Percentiles rank a stretch among this genome's conserved stretches.
Conservation (phyloP, 805 yeast species). For the Schizosaccharomyces japonicus region DNA sequence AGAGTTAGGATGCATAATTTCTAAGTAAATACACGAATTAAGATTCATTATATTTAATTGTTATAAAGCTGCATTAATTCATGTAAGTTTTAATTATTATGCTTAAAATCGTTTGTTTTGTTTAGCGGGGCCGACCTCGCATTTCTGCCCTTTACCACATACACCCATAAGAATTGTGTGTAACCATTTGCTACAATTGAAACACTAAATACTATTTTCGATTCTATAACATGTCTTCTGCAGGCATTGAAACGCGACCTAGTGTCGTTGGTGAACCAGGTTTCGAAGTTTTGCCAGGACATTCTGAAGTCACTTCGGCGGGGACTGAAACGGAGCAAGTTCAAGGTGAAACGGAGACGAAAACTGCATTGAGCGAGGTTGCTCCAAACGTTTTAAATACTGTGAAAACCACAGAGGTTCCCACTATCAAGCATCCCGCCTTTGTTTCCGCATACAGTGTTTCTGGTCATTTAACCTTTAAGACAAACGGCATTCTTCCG, state of each 20-base stretch:
- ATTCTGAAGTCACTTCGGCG: background rate
- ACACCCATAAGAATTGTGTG: no score
- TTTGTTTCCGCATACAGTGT: background rate
- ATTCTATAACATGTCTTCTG: constrained; percentile 1
- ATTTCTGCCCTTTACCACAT: no score
- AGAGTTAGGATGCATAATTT: no score
- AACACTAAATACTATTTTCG: background rate
- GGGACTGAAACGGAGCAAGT: background rate
- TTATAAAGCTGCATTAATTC: no score
- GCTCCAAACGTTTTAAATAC: background rate
- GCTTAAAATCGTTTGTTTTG: no score
- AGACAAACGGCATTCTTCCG: background rate
- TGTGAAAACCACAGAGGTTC: background rate
- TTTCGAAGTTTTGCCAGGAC: background rate
- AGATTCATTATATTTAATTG: no score
- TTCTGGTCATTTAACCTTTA: background rate
- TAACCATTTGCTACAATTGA: constrained; percentile 1
- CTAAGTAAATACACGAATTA: no score
- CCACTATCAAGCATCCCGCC: background rate
- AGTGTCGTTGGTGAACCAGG: background rate
- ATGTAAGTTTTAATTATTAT: no score
- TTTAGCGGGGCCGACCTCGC: no score
- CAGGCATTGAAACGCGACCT: constrained; percentile 1
- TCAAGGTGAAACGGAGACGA: background rate
- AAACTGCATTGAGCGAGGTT: background rate